These are phyloP conservation scores for Orobanche coerulescens DNA, from an alignment of 257 asterid species.

Conservation along the genomic window DNA sequence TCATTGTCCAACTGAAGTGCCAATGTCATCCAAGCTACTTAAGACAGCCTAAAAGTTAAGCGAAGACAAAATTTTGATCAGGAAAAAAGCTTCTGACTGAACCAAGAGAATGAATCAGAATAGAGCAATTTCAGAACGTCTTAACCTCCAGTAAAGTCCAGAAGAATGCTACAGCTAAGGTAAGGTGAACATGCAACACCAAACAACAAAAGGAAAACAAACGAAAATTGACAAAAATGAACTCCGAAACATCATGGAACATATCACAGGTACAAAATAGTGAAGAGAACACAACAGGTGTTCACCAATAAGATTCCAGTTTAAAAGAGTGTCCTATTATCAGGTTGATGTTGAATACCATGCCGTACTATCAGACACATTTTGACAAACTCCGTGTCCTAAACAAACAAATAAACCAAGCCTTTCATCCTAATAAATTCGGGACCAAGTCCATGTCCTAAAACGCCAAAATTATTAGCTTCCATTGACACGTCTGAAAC, in stretches of 20 bases:
- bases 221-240: not conserved
- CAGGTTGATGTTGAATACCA: not conserved
- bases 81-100: not conserved
- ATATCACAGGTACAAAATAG: not conserved
- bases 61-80: conserved; percentile 13
- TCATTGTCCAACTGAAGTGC: conserved; percentile 53
- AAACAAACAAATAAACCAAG: no score
- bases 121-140: not conserved
- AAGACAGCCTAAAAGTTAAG: conserved; percentile 27
- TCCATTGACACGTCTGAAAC: not conserved
- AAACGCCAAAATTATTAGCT: not conserved
- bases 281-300: not conserved
- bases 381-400: no score
- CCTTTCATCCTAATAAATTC: no score
- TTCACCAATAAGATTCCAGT: not conserved
- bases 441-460: not conserved
- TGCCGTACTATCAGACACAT: not conserved
- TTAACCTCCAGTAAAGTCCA: not conserved
- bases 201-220: not conserved
- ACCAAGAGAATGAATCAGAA: not conserved
- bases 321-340: not conserved
- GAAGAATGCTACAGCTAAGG: not conserved
- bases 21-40: conserved; percentile 55
- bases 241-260: not conserved
- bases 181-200: not conserved